Conservation (phyloP, 2,329 filamentous ascomycete species). For the Diaporthe citrichinensis region DNA sequence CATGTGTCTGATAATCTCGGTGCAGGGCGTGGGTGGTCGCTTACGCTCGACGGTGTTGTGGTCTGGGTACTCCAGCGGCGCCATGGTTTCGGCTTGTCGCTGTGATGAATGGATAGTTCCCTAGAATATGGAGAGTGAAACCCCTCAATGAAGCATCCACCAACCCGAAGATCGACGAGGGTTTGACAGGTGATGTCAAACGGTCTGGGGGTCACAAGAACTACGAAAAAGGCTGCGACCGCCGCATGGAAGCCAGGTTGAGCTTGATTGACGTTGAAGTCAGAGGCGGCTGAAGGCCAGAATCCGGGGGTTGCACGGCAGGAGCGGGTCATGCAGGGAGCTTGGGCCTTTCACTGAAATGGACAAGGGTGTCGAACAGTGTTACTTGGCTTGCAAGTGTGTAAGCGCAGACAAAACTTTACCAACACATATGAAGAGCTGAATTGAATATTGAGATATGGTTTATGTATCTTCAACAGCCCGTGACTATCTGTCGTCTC, state of each 20-base stretch:
- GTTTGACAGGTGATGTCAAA: background rate
- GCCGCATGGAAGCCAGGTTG: background rate
- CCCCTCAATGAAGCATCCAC: background rate
- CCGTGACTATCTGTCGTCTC: background rate
- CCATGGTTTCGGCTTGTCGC: conserved; percentile 42
- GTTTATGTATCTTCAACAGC: background rate
- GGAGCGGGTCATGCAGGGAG: conserved; percentile 11
- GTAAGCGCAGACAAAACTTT: background rate
- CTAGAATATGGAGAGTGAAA: too few species aligned
- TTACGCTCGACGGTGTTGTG: conserved; percentile 46
- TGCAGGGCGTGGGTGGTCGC: background rate
- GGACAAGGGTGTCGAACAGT: background rate
- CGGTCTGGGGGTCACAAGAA: background rate
- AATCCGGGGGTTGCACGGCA: conserved; percentile 29
- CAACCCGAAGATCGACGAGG: too few species aligned
- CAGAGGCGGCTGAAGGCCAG: conserved; percentile 5
- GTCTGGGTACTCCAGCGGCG: conserved; percentile 47
- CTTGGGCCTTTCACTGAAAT: background rate
- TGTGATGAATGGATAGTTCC: background rate
- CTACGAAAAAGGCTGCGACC: background rate
- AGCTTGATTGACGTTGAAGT: background rate
- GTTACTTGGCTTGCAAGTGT: background rate
- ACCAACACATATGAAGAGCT: background rate
- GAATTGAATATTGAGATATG: too few species aligned
- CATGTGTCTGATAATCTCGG: background rate